phyloP scores from a whole-genome alignment of 441 rosid species.

The Pelargonium cotyledonis region DNA sequence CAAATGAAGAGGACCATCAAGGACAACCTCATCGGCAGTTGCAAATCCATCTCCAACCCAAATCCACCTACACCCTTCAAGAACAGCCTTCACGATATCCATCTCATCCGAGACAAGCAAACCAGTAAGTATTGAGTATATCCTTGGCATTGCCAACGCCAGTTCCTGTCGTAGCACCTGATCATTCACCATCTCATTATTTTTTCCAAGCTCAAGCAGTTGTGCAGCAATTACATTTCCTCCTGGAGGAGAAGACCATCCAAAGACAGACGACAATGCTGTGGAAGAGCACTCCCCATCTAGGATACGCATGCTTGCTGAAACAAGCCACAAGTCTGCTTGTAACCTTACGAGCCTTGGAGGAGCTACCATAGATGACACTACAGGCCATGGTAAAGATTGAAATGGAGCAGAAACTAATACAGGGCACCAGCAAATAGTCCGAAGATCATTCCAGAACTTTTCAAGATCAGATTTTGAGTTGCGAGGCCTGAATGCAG shows the following conservation, averaged over 20 bases:
- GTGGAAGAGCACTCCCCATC: constrained; percentile 97
- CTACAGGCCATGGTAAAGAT: constrained; percentile 88
- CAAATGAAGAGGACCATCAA: constrained; percentile 94
- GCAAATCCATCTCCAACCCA: constrained; percentile 99
- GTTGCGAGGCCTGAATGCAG: constrained; percentile 77
- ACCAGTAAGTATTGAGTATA: constrained; percentile 68
- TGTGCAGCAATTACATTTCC: constrained; percentile 97
- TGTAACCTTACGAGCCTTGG: constrained; percentile 88
- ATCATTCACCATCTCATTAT: constrained; percentile 77
- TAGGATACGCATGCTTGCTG: constrained; percentile 95
- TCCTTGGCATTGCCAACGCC: constrained; percentile 87
- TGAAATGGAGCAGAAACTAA: constrained; percentile 79
- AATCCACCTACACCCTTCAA: constrained; percentile 98
- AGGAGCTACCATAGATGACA: constrained; percentile 84
- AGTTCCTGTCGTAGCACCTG: constrained; percentile 79
- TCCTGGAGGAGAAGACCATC: constrained; percentile 94
- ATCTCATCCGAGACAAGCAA: constrained; percentile 92
- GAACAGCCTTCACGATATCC: constrained; percentile 95
- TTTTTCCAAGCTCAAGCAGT: constrained; percentile 97
- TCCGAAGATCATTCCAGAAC: constrained; percentile 82
- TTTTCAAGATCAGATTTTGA: constrained; percentile 72
- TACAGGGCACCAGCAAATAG: constrained; percentile 99
- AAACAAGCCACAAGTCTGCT: constrained; percentile 90
- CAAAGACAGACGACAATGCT: constrained; percentile 81
- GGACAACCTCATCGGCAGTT: constrained; percentile 85